Percentiles rank a stretch among this genome's conserved stretches.
Conservation (phyloP, 768 basidiomycete genomes). For the Agrocybe praecox region DNA sequence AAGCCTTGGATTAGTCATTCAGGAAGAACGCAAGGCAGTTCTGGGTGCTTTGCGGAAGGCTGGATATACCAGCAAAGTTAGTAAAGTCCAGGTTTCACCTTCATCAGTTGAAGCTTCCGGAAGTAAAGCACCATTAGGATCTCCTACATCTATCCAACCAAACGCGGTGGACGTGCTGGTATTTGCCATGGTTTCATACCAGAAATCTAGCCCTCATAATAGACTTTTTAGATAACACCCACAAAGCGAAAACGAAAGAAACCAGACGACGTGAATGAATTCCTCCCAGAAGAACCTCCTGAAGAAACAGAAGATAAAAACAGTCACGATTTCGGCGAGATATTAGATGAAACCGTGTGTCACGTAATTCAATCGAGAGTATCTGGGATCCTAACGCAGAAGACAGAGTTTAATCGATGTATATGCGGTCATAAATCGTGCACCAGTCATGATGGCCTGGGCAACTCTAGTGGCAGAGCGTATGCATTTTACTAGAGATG, state of each 20-base stretch:
- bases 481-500: conserved; percentile 84
- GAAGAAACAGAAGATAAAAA: conserved; percentile 55
- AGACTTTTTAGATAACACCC: conserved; percentile 40
- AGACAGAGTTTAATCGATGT: conserved; percentile 61
- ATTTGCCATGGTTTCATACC: neutral
- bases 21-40: conserved; percentile 63
- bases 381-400: neutral
- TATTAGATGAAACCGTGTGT: conserved; percentile 64
- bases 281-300: conserved; percentile 50
- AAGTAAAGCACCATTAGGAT: conserved; percentile 10
- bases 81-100: conserved; percentile 11
- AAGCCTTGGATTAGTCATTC: conserved; percentile 59
- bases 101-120: conserved; percentile 11
- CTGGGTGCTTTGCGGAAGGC: conserved; percentile 64
- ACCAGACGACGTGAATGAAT: conserved; percentile 52
- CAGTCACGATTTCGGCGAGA: conserved; percentile 71
- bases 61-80: conserved; percentile 50
- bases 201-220: neutral
- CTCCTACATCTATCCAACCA: conserved; percentile 18
- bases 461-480: conserved; percentile 83
- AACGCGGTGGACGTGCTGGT: conserved; percentile 33
- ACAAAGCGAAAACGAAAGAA: conserved; percentile 58
- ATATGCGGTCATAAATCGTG: conserved; percentile 78
- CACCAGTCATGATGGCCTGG: conserved; percentile 96
- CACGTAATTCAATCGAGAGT: neutral